Evolutionary conservation across 108 stramenopile genomes (phyloP).

Genomic region (Aurantiochytrium sp.): DNA sequence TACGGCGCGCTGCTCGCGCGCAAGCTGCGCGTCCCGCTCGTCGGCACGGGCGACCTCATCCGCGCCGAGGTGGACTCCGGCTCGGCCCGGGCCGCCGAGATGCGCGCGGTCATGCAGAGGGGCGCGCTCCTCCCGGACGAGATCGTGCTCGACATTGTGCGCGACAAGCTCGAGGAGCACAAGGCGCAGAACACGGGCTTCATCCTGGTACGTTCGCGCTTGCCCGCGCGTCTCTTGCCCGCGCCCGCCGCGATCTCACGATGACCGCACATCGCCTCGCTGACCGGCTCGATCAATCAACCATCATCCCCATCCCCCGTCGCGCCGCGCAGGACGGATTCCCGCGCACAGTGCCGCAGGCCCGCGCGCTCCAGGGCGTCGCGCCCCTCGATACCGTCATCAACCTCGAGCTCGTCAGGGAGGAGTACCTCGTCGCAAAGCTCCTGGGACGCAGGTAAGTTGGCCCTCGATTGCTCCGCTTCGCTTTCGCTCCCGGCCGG

Average conservation of each 20-base stretch:
- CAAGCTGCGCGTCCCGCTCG: not conserved
- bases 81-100: not conserved
- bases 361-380: not conserved
- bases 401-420: not conserved
- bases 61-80: conserved; percentile 20
- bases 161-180: not conserved
- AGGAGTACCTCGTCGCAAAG: not conserved
- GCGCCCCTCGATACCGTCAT: conserved; percentile 5
- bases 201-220: not conserved
- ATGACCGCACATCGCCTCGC: too few species aligned
- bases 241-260: too few species aligned
- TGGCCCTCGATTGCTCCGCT: too few species aligned
- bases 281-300: too few species aligned
- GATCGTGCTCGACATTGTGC: conserved; percentile 31
- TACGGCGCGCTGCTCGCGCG: conserved; percentile 20
- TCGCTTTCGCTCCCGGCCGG: too few species aligned
- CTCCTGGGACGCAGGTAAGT: conserved; percentile 29
- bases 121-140: conserved; percentile 34
- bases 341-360: conserved; percentile 34
- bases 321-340: conserved; percentile 35
- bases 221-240: too few species aligned
- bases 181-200: not conserved
- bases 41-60: conserved; percentile 33
- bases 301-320: too few species aligned
- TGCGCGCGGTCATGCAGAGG: not conserved